Percentiles rank a stretch among this genome's conserved stretches.
Conservation (phyloP, 768 basidiomycete genomes). For the Neoboletus magnificus region DNA sequence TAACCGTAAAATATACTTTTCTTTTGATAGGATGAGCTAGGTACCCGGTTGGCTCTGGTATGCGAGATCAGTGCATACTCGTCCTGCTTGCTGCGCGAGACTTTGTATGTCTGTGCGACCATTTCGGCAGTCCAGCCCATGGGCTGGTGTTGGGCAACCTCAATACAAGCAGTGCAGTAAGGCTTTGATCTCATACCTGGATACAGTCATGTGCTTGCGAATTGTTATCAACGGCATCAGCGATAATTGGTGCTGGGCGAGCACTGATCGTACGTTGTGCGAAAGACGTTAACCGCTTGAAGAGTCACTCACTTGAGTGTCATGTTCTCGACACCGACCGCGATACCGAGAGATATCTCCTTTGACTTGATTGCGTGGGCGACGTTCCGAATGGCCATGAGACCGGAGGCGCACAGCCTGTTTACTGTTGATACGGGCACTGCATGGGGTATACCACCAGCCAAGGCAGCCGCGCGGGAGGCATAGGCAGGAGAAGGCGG, state of each 20-base stretch:
- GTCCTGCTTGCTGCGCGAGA: slow-evolving; percentile 82
- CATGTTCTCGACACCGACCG: slow-evolving; percentile 83
- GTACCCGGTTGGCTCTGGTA: slow-evolving; percentile 67
- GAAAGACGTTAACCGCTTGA: neutral
- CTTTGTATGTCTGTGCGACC: slow-evolving; percentile 76
- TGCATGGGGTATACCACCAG: slow-evolving; percentile 83
- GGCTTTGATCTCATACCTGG: slow-evolving; percentile 38
- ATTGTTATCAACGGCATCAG: slow-evolving; percentile 53
- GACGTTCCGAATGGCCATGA: slow-evolving; percentile 90
- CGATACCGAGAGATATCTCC: slow-evolving; percentile 84
- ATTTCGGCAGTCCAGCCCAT: slow-evolving; percentile 97
- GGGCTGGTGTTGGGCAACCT: slow-evolving; percentile 44
- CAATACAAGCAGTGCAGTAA: neutral
- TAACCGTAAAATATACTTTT: neutral
- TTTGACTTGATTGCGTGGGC: slow-evolving; percentile 83
- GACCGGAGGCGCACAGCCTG: slow-evolving; percentile 88
- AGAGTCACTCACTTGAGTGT: slow-evolving; percentile 55
- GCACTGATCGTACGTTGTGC: slow-evolving; percentile 41
- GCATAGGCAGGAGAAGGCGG: slow-evolving; percentile 78
- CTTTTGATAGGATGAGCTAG: neutral
- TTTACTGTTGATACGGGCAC: slow-evolving; percentile 92
- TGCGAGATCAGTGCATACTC: slow-evolving; percentile 88
- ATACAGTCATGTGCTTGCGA: slow-evolving; percentile 72
- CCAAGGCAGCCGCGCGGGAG: slow-evolving; percentile 82
- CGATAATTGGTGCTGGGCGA: slow-evolving; percentile 69